Evolutionary conservation across 108 stramenopile genomes (phyloP), one percentile per base, ranked within the genome.

Genomic region (Cafeteria roenbergensis): DNA sequence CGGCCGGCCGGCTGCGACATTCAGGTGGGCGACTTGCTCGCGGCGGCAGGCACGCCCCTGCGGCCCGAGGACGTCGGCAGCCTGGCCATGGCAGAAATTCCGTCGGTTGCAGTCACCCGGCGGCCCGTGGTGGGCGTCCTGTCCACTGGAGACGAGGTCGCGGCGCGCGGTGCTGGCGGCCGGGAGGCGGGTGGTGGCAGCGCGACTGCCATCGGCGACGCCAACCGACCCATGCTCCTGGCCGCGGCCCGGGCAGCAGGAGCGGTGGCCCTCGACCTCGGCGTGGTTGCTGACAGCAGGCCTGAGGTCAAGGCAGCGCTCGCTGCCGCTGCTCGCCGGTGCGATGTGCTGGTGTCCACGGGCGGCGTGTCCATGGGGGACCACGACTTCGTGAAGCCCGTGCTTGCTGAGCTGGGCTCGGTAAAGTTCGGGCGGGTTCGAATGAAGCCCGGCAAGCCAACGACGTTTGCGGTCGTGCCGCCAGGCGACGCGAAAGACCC

Each of bases 361-460:
- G 95, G 95, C 32, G 95, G 93, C 33, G 82, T 79, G 6, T 51
- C 42, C 54, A 79, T 76, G 75, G 82, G 82, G n/a, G 68, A 70
- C 26, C 72, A 56, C 24, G 80, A 83, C 29, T 85, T 90, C 54
- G 84, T 90, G 37, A 87, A 86, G 84, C 84, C 86, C n/a, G 79
- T 84, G 51, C 80, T 91, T 21, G 90, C 88, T 71, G 69, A 77
- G 34, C 76, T 86, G 56, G 86, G 82, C 27, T 75, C 64, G 31
- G 61, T 92, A 25, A 88, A 91, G 54, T 90, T 97, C 80, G 90
- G 89, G 6, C 68, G 89, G 57, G 65, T 95, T 68, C 75, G 86
- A 64, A 93, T 97, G 93, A 94, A 94, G 73, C 93, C 93, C 42
- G 87, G 94, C 21, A 97, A 97, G 61, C 95, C 93, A 0, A 90